Evolutionary conservation across 2,329 filamentous ascomycete genomes (phyloP).

Genomic region (Rutstroemia sp.): DNA sequence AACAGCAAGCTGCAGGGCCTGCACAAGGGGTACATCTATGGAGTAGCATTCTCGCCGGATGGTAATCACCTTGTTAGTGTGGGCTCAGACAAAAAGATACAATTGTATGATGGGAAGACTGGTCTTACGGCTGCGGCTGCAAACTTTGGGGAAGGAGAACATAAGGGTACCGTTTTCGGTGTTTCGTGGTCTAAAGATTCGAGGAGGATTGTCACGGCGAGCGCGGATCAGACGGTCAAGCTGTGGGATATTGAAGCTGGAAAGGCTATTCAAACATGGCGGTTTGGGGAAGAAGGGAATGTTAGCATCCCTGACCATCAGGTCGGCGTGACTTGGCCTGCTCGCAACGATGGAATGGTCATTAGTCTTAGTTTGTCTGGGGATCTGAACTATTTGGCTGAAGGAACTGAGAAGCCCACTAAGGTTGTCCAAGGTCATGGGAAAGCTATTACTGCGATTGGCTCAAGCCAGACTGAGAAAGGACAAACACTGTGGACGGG

Average conservation of each 20-base stretch:
- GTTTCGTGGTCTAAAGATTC: constrained; percentile 87
- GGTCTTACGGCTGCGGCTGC: constrained; percentile 61
- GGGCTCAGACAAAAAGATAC: constrained; percentile 86
- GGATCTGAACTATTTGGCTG: constrained; percentile 80
- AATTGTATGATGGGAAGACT: constrained; percentile 94
- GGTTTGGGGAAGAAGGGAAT: constrained; percentile 61
- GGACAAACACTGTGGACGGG: constrained; percentile 72
- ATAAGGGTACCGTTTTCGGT: constrained; percentile 88
- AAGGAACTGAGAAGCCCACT: constrained; percentile 61
- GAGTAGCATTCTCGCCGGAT: constrained; percentile 83
- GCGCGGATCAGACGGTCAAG: constrained; percentile 89
- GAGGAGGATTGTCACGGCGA: constrained; percentile 80
- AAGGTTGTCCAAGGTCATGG: constrained; percentile 80
- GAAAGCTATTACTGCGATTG: constrained; percentile 79
- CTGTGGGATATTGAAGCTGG: constrained; percentile 85
- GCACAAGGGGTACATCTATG: constrained; percentile 86
- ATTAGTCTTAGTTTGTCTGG: constrained; percentile 85
- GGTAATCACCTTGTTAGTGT: constrained; percentile 77
- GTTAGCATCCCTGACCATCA: constrained; percentile 78
- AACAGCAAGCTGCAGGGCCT: constrained; percentile 70
- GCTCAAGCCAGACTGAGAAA: constrained; percentile 40
- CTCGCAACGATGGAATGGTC: constrained; percentile 74
- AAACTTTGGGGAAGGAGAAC: constrained; percentile 73
- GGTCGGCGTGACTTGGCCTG: constrained; percentile 87
- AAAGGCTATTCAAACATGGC: constrained; percentile 74